These are phyloP conservation scores for Pseudogymnoascus sp. DNA, from an alignment of 2,329 filamentous ascomycete genomes.

Conservation along the genomic window DNA sequence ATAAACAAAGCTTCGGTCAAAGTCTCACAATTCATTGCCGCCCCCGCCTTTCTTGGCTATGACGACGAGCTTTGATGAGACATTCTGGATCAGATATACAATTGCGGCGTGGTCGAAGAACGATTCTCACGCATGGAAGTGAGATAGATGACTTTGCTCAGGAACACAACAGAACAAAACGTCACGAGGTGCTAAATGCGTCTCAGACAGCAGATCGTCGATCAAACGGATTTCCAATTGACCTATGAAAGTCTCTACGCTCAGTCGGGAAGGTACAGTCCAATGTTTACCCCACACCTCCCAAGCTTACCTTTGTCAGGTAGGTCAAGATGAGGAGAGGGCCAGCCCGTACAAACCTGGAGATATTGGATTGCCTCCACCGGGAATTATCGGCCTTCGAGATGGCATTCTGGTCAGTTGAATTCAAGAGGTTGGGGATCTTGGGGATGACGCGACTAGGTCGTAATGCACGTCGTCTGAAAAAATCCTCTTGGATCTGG, in stretches of 20 bases:
- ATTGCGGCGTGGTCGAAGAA: neutral
- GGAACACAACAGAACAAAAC: neutral
- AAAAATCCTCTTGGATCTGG: neutral
- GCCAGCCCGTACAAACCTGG: neutral
- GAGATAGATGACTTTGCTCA: neutral
- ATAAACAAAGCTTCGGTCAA: neutral
- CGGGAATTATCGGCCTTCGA: neutral
- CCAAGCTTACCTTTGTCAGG: neutral
- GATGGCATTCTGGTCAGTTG: neutral
- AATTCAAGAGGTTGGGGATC: neutral
- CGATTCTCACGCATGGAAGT: neutral
- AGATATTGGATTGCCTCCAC: neutral
- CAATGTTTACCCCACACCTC: neutral
- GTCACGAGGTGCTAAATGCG: neutral
- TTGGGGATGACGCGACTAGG: neutral
- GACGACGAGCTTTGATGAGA: neutral
- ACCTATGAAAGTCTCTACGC: neutral
- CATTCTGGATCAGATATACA: neutral
- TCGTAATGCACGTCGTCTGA: neutral
- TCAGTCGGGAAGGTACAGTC: slow-evolving; percentile 3
- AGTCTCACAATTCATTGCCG: neutral
- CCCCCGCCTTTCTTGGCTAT: slow-evolving; percentile 1
- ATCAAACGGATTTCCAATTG: neutral
- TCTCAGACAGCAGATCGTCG: neutral
- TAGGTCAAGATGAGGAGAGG: neutral